Base-by-base conservation (phyloP, 768 basidiomycete species). In the Tylopilus plumbeoviolaceoides region DNA sequence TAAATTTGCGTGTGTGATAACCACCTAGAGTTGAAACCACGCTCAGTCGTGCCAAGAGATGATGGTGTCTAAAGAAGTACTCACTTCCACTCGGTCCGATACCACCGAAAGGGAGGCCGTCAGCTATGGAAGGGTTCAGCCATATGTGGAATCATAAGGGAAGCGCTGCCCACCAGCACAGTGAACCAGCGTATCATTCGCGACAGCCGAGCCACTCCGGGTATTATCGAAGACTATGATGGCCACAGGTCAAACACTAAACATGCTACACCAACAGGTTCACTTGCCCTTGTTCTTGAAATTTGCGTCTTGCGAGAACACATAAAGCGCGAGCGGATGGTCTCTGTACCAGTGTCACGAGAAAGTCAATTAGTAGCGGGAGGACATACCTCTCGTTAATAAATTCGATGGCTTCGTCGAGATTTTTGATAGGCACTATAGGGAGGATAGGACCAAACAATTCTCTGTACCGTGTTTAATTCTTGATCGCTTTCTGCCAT, bases 401-500 rank as follows among this genome's bases (percentile, higher is more conserved):
- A 51, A 82, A 83, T 11, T 79, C 76, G 53, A 92, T 83, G 4
- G 84, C 91, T 36, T 81, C 84, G 31, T 91, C 87, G 7, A 89
- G 48, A 50, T 78, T 65, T n/a, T 84, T 79, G 23, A 92, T 83
- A 0, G 84, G 79, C 1, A 94, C 71, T 38, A 95, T 75, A 4
- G 89, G 85, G 21, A 95, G 71, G 10, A 95, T 58, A 8, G 92
- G 91, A 0, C 91, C 92, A 59, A 95, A 93, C 40, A 93, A 76
- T 62, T 94, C 92, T 54, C 89, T 91, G 56, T 9, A 7, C 0
- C 40, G 17, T 42, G 5, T n/a, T 58, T 4, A 57, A 30, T 20
- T 7, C 42, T 28, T 1, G n/a, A 11, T 43, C 28, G 15, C 8
- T 47, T 47, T 14, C 30, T 15, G 17, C 5, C 39, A 53, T 14